These are phyloP conservation scores for Clavispora phyllophila DNA, from an alignment of 805 yeast species.

Conservation along the genomic window DNA sequence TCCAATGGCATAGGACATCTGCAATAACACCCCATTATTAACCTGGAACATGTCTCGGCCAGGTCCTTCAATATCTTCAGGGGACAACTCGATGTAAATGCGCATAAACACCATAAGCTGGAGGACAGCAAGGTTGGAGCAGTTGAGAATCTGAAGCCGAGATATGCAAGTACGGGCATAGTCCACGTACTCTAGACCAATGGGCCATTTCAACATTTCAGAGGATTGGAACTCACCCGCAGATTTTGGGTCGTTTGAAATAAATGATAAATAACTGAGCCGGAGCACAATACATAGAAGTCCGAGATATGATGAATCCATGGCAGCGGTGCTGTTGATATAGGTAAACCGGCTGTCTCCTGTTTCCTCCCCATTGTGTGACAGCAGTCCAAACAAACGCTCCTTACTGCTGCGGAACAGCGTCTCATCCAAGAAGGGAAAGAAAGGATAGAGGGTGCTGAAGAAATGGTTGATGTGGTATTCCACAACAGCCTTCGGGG, in stretches of 20 bases:
- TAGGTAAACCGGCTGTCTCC: background rate
- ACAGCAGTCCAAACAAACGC: constrained; percentile 2
- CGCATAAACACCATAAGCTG: constrained; percentile 11
- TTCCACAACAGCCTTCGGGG: constrained; percentile 8
- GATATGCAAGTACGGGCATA: constrained; percentile 13
- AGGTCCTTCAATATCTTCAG: constrained; percentile 17
- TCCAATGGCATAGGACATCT: constrained; percentile 13
- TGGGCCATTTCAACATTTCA: constrained; percentile 4
- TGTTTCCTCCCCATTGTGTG: background rate
- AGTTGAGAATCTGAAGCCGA: constrained; percentile 9
- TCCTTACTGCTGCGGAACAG: constrained; percentile 5
- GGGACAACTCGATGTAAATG: constrained; percentile 12
- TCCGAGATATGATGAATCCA: constrained; percentile 11
- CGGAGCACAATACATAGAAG: constrained; percentile 13
- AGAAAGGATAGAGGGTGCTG: constrained; percentile 14
- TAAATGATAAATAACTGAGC: constrained; percentile 12
- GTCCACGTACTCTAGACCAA: constrained; percentile 15
- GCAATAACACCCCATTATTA: constrained; percentile 12
- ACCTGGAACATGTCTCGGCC: constrained; percentile 13
- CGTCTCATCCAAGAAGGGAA: constrained; percentile 14
- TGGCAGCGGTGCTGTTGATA: background rate
- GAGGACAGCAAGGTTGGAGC: constrained; percentile 7
- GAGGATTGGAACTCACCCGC: background rate
- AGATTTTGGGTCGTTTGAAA: constrained; percentile 7
- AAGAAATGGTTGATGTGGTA: constrained; percentile 13